A percentile compares a stretch with the other conserved stretches of the same genome.
Conservation (phyloP, 1,284 basidiomycete genomes). For the Papiliotrema fonsecae region DNA sequence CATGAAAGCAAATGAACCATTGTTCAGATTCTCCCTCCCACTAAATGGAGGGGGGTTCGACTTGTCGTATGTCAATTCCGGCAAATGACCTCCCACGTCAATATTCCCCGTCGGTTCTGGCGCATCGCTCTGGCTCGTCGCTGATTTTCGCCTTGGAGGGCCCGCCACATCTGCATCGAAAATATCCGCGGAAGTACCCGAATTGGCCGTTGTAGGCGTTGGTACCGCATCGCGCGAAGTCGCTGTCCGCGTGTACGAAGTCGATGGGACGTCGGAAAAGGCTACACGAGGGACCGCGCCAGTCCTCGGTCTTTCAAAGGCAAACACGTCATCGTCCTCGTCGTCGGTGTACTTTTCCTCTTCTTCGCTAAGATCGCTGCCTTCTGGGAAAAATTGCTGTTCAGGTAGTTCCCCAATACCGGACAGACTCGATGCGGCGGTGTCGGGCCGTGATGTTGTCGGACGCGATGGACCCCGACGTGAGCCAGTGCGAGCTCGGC, state of each 20-base stretch:
- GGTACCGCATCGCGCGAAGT: neutral
- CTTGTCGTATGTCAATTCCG: constrained; percentile 24
- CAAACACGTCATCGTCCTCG: constrained; percentile 37
- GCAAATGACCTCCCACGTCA: constrained; percentile 27
- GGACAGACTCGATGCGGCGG: constrained; percentile 35
- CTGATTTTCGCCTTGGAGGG: neutral
- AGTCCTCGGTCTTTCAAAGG: constrained; percentile 42
- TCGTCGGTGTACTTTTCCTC: constrained; percentile 33
- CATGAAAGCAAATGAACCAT: constrained; percentile 31
- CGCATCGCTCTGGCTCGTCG: neutral
- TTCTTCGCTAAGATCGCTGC: constrained; percentile 34
- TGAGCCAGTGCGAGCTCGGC: constrained; percentile 1
- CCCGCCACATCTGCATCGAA: too few relatives aligned
- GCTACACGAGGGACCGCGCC: constrained; percentile 23
- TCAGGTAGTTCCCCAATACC: constrained; percentile 40
- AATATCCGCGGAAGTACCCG: neutral
- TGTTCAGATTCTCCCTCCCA: constrained; percentile 37
- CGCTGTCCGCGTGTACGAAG: constrained; percentile 10
- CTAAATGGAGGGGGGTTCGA: constrained; percentile 30
- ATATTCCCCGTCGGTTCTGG: constrained; percentile 19
- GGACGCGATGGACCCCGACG: constrained; percentile 4
- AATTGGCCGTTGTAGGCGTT: neutral
- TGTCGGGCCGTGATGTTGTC: constrained; percentile 28
- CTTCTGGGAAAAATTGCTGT: constrained; percentile 41
- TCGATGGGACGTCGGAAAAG: constrained; percentile 14